Conservation (phyloP, 1,284 basidiomycete species). For the Malassezia cuniculi region DNA sequence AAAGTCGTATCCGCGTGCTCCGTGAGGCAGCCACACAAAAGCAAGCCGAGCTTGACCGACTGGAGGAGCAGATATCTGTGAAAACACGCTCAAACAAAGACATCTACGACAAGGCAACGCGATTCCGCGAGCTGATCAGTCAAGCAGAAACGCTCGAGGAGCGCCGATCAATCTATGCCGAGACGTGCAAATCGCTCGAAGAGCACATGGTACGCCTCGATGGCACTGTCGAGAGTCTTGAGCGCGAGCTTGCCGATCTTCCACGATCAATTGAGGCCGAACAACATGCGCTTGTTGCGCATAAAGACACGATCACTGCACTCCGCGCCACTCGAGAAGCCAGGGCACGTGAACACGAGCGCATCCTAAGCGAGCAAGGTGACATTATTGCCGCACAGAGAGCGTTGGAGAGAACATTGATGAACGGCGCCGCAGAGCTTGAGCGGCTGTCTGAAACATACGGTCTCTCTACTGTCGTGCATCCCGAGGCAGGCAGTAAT, state of each 20-base stretch:
- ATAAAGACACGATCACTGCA: too few relatives aligned
- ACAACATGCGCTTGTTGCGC: too few relatives aligned
- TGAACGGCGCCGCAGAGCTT: too few relatives aligned
- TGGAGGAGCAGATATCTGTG: constrained; percentile 33
- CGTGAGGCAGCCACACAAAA: constrained; percentile 26
- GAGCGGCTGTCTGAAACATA: too few relatives aligned
- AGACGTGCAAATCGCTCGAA: constrained; percentile 56
- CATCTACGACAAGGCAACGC: constrained; percentile 68
- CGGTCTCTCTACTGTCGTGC: too few relatives aligned
- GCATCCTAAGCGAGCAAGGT: constrained; percentile 5
- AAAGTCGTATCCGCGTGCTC: constrained; percentile 23
- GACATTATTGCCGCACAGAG: constrained; percentile 3
- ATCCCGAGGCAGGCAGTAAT: too few relatives aligned
- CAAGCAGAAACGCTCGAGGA: constrained; percentile 59
- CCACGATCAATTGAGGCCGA: constrained; percentile 12
- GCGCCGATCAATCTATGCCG: constrained; percentile 55
- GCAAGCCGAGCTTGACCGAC: constrained; percentile 23
- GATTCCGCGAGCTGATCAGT: constrained; percentile 70
- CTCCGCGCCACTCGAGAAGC: too few relatives aligned
- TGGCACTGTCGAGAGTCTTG: constrained; percentile 47
- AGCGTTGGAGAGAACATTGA: constrained; percentile 11
- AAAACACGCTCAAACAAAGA: constrained; percentile 63
- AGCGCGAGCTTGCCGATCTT: constrained; percentile 25
- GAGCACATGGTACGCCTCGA: constrained; percentile 55
- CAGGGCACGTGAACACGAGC: constrained; percentile 5